phyloP scores from a whole-genome alignment of 2,329 filamentous ascomycete genomes.

The Clonostachys rhizophaga region DNA sequence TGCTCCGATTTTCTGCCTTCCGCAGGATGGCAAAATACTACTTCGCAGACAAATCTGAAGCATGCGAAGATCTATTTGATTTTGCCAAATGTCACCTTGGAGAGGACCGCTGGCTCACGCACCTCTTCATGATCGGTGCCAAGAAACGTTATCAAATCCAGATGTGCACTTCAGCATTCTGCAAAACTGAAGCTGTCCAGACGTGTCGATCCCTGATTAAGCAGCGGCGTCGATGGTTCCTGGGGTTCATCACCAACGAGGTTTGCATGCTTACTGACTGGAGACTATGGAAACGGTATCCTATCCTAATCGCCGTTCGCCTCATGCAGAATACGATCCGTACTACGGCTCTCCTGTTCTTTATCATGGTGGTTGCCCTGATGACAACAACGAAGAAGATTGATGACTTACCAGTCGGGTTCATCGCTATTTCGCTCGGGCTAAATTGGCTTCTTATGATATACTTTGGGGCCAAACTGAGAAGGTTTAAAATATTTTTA shows the following conservation, averaged over 20 bases:
- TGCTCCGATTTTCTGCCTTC: conserved; percentile 94
- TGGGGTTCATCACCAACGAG: conserved; percentile 97
- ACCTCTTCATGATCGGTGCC: conserved; percentile 97
- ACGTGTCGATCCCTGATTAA: conserved; percentile 82
- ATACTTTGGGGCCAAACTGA: conserved; percentile 85
- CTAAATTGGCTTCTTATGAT: conserved; percentile 95
- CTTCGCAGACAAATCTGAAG: conserved; percentile 93
- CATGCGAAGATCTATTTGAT: conserved; percentile 93
- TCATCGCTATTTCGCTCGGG: conserved; percentile 87
- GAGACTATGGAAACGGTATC: conserved; percentile 87
- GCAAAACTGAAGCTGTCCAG: conserved; percentile 96
- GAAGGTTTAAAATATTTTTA: conserved; percentile 88
- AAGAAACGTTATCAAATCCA: conserved; percentile 93
- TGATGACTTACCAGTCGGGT: conserved; percentile 79
- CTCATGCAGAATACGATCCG: conserved; percentile 97
- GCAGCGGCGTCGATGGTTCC: conserved; percentile 92
- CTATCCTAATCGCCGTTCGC: conserved; percentile 77
- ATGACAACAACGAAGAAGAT: conserved; percentile 78
- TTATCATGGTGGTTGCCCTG: conserved; percentile 85
- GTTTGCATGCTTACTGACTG: conserved; percentile 97
- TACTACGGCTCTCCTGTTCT: conserved; percentile 89
- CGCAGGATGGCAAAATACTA: conserved; percentile 97
- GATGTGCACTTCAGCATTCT: conserved; percentile 96
- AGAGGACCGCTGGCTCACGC: conserved; percentile 94
- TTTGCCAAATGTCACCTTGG: conserved; percentile 94